Evolutionary conservation across 371 early-diverging fungal species (phyloP).

Genomic region (Syncephalastrum contaminatum): DNA sequence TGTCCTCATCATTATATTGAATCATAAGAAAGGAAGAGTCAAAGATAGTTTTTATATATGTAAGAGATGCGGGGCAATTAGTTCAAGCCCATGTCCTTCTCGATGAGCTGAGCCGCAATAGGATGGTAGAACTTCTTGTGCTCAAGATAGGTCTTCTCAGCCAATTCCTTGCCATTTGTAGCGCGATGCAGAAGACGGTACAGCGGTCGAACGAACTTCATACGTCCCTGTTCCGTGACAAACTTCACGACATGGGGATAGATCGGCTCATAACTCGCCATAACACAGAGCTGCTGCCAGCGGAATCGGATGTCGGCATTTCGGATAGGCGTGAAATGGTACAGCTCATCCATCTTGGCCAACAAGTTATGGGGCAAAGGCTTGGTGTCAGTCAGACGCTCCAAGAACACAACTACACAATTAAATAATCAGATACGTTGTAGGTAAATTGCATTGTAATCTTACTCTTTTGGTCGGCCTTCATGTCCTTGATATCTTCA

Average conservation of each 20-base stretch:
- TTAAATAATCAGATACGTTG: not conserved
- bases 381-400: conserved; percentile 68
- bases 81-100: conserved; percentile 74
- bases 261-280: conserved; percentile 74
- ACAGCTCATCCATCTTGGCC: conserved; percentile 70
- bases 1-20: no score
- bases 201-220: conserved; percentile 92
- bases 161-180: conserved; percentile 71
- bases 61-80: no score
- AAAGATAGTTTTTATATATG: no score
- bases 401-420: conserved; percentile 75
- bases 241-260: conserved; percentile 78
- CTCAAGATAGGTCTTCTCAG: conserved; percentile 76
- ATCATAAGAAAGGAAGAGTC: no score
- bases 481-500: conserved; percentile 64
- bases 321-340: conserved; percentile 64
- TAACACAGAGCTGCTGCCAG: conserved; percentile 85
- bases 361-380: conserved; percentile 67
- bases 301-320: conserved; percentile 89
- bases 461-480: conserved; percentile 73
- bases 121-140: conserved; percentile 92
- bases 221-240: conserved; percentile 86
- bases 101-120: conserved; percentile 81
- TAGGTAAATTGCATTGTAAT: not conserved
- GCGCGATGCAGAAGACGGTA: conserved; percentile 67